Percentiles rank a stretch among this genome's conserved stretches.
These are phyloP conservation scores for Laburnicola sp. DNA, from an alignment of 2,329 filamentous ascomycete genomes.

Conservation along the genomic window DNA sequence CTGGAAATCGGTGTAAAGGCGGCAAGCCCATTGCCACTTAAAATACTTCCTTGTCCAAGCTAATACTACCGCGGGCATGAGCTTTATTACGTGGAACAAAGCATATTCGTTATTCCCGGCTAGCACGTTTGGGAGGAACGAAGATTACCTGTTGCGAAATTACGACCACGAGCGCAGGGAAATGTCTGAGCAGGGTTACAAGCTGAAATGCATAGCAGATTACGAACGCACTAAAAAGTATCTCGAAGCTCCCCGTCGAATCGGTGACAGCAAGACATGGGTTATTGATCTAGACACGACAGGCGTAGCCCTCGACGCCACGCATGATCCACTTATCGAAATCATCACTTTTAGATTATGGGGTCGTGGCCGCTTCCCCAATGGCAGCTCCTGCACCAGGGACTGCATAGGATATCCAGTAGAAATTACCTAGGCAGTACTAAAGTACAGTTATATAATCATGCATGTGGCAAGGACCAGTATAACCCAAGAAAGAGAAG, in stretches of 20 bases:
- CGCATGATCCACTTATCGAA: background rate
- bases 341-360: background rate
- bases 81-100: slow-evolving; percentile 14
- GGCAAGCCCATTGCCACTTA: too few species aligned
- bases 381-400: too few species aligned
- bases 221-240: background rate
- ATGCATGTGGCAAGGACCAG: background rate
- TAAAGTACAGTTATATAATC: background rate
- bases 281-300: background rate
- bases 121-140: slow-evolving; percentile 1
- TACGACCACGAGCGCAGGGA: background rate
- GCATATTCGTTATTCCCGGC: slow-evolving; percentile 8
- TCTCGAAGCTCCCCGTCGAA: slow-evolving; percentile 6
- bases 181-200: background rate
- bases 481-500: background rate
- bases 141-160: background rate
- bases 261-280: slow-evolving; percentile 13
- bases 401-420: too few species aligned
- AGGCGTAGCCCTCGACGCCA: background rate
- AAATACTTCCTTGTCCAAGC: background rate
- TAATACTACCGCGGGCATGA: background rate
- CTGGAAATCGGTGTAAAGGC: too few species aligned
- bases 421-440: background rate
- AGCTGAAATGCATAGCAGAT: background rate
- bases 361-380: background rate